These are phyloP conservation scores for Metschnikowia drakensbergensis DNA, from an alignment of 805 yeast species.

Conservation along the genomic window DNA sequence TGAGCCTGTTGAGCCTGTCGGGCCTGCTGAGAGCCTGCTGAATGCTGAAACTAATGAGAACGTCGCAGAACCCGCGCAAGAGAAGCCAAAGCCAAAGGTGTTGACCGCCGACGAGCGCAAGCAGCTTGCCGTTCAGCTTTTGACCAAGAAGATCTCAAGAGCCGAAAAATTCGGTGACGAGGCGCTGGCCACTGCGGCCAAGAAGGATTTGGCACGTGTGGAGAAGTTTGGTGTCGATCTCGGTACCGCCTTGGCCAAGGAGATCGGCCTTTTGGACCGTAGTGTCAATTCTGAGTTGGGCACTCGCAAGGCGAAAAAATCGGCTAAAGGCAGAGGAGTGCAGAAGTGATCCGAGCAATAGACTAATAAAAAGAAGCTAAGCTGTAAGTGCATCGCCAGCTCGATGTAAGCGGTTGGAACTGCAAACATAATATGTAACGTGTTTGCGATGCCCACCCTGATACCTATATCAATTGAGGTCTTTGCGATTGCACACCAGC, in stretches of 20 bases:
- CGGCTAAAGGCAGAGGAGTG: conserved; percentile 15
- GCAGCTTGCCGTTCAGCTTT: conserved; percentile 59
- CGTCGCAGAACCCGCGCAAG: neutral
- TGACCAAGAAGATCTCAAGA: conserved; percentile 64
- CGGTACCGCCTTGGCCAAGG: conserved; percentile 62
- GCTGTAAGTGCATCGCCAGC: too few species aligned
- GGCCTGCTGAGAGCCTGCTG: too few species aligned
- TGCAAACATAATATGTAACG: too few species aligned
- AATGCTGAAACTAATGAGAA: neutral
- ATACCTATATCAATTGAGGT: too few species aligned
- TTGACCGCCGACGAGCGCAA: conserved; percentile 69
- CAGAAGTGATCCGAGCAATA: neutral
- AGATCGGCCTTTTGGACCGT: conserved; percentile 52
- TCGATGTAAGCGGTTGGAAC: too few species aligned
- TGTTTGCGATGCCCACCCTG: too few species aligned
- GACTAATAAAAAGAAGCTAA: too few species aligned
- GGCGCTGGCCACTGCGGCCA: conserved; percentile 48
- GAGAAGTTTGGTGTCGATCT: conserved; percentile 80
- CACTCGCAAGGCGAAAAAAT: conserved; percentile 12
- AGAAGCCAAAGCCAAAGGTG: conserved; percentile 33
- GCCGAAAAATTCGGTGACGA: conserved; percentile 78
- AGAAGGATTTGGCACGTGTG: conserved; percentile 63
- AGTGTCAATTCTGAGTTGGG: conserved; percentile 25
- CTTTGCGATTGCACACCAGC: too few species aligned
- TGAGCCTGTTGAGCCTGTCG: too few species aligned